phyloP scores from a whole-genome alignment of 2,329 filamentous ascomycete genomes.

The Colletotrichum sp. region DNA sequence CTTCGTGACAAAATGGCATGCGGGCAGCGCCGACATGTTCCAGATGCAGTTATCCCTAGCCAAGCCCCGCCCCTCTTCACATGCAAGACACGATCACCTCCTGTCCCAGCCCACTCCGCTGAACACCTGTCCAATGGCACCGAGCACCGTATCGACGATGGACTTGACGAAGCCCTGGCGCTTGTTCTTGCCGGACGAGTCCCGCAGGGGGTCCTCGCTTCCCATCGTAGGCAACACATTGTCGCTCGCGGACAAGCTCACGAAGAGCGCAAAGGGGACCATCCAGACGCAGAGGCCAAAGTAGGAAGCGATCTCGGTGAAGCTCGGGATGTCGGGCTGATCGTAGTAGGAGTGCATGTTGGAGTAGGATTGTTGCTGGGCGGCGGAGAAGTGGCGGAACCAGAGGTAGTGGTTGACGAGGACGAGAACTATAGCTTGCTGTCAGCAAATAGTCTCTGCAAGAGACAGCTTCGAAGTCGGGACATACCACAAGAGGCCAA shows the following conservation, averaged over 20 bases:
- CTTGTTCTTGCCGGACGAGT: slow-evolving; percentile 51
- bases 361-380: slow-evolving; percentile 62
- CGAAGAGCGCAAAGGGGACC: slow-evolving; percentile 93
- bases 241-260: slow-evolving; percentile 90
- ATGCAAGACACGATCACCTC: not conserved
- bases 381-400: slow-evolving; percentile 88
- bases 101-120: slow-evolving; percentile 19
- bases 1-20: not conserved
- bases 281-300: slow-evolving; percentile 98
- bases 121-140: slow-evolving; percentile 52
- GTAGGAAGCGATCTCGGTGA: slow-evolving; percentile 94
- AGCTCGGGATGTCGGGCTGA: slow-evolving; percentile 71
- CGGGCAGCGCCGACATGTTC: not conserved
- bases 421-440: slow-evolving; percentile 68
- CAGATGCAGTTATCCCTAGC: not conserved
- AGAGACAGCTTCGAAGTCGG: too few relatives aligned
- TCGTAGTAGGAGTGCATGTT: slow-evolving; percentile 67
- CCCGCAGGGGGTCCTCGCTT: slow-evolving; percentile 63
- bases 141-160: slow-evolving; percentile 62
- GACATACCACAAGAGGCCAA: slow-evolving; percentile 82
- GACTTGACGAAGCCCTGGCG: slow-evolving; percentile 72
- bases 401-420: slow-evolving; percentile 92
- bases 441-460: too few relatives aligned
- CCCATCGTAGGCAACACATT: slow-evolving; percentile 95
- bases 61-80: not conserved